These are phyloP conservation scores for Thielaviopsis ethacetica DNA, from an alignment of 2,329 filamentous ascomycete species.

Conservation along the genomic window DNA sequence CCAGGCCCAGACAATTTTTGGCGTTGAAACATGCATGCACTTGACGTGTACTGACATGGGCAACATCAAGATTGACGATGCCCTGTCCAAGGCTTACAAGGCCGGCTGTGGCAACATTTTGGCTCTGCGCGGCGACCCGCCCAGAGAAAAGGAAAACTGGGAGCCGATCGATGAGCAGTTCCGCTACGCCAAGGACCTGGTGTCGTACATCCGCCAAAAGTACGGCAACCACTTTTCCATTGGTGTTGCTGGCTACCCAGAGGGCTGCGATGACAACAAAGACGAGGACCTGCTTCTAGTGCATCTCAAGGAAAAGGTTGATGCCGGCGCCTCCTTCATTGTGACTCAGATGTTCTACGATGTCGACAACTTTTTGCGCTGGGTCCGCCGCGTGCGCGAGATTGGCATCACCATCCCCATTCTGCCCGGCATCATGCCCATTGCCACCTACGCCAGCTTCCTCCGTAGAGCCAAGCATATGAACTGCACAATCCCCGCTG, in stretches of 20 bases:
- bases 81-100: constrained; percentile 76
- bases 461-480: constrained; percentile 81
- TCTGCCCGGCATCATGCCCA: constrained; percentile 72
- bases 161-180: constrained; percentile 75
- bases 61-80: constrained; percentile 74
- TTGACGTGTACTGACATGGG: constrained; percentile 98
- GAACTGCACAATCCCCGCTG: constrained; percentile 63
- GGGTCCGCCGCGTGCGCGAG: constrained; percentile 74
- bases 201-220: constrained; percentile 61
- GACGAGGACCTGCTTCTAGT: constrained; percentile 73
- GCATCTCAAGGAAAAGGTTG: constrained; percentile 93
- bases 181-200: constrained; percentile 81
- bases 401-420: constrained; percentile 73
- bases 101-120: constrained; percentile 95
- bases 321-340: constrained; percentile 83
- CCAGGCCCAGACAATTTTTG: constrained; percentile 86
- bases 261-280: constrained; percentile 86
- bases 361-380: constrained; percentile 81
- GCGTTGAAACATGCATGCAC: constrained; percentile 97
- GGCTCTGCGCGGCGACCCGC: constrained; percentile 82
- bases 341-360: constrained; percentile 99
- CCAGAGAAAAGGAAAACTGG: constrained; percentile 88
- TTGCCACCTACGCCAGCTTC: constrained; percentile 89
- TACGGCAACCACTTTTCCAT: constrained; percentile 77
- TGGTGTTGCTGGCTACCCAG: constrained; percentile 89